Evolutionary conservation across 495 filamentous ascomycete genomes (phyloP).

Genomic region (Annulohypoxylon maeteangense): DNA sequence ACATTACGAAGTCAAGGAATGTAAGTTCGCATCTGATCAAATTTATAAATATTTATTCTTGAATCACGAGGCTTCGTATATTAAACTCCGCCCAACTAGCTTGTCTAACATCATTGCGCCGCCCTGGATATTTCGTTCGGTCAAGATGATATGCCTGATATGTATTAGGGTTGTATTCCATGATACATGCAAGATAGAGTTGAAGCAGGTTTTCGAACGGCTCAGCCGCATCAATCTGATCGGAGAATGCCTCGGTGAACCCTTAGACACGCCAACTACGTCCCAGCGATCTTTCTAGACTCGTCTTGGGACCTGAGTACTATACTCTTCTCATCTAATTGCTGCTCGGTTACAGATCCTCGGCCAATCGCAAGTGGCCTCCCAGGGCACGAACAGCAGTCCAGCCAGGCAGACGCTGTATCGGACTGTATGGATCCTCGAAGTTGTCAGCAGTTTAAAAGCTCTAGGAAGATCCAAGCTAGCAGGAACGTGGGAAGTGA

Average conservation of each 20-base stretch:
- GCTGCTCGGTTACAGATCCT: neutral
- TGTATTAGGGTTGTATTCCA: slow-evolving; percentile 3
- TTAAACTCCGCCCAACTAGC: slow-evolving; percentile 14
- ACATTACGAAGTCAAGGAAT: neutral
- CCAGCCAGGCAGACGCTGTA: neutral
- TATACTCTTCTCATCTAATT: neutral
- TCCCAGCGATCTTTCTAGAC: neutral
- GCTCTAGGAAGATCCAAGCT: neutral
- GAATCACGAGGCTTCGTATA: neutral
- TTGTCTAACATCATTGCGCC: neutral
- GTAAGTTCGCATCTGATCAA: neutral
- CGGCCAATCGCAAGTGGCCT: neutral
- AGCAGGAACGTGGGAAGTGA: slow-evolving; percentile 8
- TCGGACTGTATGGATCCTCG: neutral
- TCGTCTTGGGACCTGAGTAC: neutral
- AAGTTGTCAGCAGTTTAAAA: neutral
- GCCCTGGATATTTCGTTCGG: slow-evolving; percentile 4
- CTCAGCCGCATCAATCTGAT: slow-evolving; percentile 10
- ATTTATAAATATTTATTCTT: slow-evolving; percentile 10
- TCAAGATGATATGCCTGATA: slow-evolving; percentile 6
- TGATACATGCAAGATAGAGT: neutral
- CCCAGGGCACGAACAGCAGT: neutral
- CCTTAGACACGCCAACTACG: neutral
- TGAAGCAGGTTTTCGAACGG: slow-evolving; percentile 17
- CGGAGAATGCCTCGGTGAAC: slow-evolving; percentile 11